phyloP scores from a whole-genome alignment of 176 grass and related monocot species.

The Hyparrhenia diplandra region DNA sequence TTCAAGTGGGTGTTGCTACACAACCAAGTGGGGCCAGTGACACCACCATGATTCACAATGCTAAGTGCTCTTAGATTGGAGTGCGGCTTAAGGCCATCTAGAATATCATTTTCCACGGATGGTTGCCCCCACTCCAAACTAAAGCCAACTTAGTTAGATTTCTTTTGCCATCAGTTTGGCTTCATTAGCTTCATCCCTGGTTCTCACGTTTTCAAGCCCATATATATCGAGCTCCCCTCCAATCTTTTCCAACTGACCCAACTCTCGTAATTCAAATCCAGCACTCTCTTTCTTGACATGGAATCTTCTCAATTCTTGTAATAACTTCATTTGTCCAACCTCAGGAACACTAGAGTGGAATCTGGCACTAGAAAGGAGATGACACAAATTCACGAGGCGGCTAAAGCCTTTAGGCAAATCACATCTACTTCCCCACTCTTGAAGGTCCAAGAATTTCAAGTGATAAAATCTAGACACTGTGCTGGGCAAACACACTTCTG shows the following conservation, averaged over 20 bases:
- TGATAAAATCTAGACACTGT: background rate
- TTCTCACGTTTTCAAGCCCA: background rate
- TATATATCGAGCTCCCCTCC: background rate
- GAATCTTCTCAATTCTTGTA: background rate
- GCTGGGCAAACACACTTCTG: background rate
- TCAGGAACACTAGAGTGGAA: background rate
- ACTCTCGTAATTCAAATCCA: background rate
- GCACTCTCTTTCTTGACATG: background rate
- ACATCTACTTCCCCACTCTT: accelerated
- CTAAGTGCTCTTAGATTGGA: background rate
- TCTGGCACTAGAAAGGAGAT: accelerated
- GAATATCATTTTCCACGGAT: background rate
- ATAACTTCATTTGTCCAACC: background rate
- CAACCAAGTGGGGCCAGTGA: background rate
- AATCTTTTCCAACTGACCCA: background rate
- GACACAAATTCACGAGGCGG: background rate
- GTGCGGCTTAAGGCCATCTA: background rate
- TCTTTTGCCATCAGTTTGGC: background rate
- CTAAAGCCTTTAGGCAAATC: background rate
- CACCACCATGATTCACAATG: background rate
- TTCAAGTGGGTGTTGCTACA: background rate
- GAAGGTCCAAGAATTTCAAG: background rate
- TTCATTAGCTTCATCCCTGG: background rate
- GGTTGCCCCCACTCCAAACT: background rate
- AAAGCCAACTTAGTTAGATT: background rate